These are phyloP conservation scores for Pezicula radicicola DNA, from an alignment of 2,329 filamentous ascomycete species.

Conservation along the genomic window DNA sequence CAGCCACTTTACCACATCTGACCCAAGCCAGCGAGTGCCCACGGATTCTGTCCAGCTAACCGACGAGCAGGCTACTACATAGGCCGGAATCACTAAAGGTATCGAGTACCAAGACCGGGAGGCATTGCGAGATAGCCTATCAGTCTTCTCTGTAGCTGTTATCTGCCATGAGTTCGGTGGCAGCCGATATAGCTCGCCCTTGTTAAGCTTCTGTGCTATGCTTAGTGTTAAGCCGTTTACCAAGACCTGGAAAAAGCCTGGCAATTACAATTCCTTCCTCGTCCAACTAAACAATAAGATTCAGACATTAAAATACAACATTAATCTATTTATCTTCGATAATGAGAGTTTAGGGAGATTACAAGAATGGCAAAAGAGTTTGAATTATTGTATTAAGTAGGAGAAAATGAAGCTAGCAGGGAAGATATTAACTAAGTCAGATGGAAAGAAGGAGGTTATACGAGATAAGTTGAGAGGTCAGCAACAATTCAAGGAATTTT, in stretches of 20 bases:
- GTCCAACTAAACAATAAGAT: no score
- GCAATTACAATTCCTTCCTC: neutral
- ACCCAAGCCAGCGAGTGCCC: neutral
- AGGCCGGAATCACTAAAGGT: neutral
- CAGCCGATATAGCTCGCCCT: neutral
- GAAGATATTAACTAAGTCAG: no score
- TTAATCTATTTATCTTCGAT: no score
- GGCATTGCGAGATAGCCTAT: neutral
- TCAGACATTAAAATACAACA: no score
- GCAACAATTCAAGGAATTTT: no score
- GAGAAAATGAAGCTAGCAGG: no score
- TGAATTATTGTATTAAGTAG: no score
- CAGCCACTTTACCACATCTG: neutral
- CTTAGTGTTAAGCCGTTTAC: neutral
- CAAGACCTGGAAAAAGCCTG: neutral
- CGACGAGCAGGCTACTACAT: neutral
- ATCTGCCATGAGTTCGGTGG: neutral
- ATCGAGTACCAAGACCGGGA: neutral
- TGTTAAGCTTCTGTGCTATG: neutral
- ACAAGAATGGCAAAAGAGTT: no score
- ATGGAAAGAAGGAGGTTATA: no score
- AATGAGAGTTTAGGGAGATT: no score
- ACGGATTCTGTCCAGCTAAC: neutral
- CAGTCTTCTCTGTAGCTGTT: neutral
- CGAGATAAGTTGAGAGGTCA: no score